Base-by-base conservation (phyloP, 2,329 filamentous ascomycete species). In the Delphinella strobiligena region DNA sequence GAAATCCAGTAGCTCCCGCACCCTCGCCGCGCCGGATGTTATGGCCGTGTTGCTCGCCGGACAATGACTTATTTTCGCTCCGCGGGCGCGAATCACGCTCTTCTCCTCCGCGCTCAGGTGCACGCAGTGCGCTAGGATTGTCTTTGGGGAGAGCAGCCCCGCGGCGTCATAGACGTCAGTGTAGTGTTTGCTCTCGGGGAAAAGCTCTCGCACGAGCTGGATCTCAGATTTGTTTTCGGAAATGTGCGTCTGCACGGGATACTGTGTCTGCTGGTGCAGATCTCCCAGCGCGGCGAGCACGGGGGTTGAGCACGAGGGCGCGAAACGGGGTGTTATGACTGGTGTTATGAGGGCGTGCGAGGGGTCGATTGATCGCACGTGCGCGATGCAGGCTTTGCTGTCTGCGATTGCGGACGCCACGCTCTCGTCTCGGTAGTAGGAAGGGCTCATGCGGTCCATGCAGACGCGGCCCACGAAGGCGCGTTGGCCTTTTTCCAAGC, bases 401-500 rank as follows among this genome's bases (percentile, higher is more conserved):
- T 58, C 58, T 2, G 64, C 63, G 36, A 93, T 78, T 0, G 77
- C 71, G 17, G 69, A 64, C 2, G 72, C 72, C 0, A 77, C 61
- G 12, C 72, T 77, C 42, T 73, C 72, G 56, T 98, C 91, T 16
- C 78, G 72, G 63, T 96, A 96, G 64, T 80, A 83, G 1, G 73
- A 70, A 0, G 88, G 88, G 29, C 77, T 80, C 4, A 82, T 58
- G 19, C 72, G 71, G 58, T 96, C 86, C 91, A 98, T 96, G 67
- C 88, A 95, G n/a, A 93, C 84, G 31, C 91, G 73, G 22, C 91
- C 91, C 31, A 98, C 75, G 48, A 96, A 83, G 5, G 91, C 91
- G 38, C 91, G 72, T 62, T 98, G 91, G 33, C 91, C 91, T 18
- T 75, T 66, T 0, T 64, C 56, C n/a, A 84, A 69, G 54, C 89